These are phyloP conservation scores for Lactuca sativa DNA, from an alignment of 129 eudicot genomes.

Conservation along the genomic window DNA sequence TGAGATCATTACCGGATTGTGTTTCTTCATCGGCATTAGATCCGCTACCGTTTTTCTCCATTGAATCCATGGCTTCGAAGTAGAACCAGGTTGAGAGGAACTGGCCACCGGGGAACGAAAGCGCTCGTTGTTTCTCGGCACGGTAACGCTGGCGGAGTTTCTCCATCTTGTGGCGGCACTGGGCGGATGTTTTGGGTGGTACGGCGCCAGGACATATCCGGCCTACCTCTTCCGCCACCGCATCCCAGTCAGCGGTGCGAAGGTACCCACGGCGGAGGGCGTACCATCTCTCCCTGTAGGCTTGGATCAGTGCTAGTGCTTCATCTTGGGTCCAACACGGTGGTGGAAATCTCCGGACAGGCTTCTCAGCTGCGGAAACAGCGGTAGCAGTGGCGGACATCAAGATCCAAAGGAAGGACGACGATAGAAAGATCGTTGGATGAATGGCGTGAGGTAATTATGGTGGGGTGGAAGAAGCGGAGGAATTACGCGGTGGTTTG, in stretches of 20 bases:
- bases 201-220: conserved; percentile 56
- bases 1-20: conserved; percentile 17
- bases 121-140: conserved; percentile 76
- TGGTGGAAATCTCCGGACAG: conserved; percentile 69
- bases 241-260: conserved; percentile 95
- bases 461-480: background rate
- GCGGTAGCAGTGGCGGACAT: conserved; percentile 31
- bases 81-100: conserved; percentile 75
- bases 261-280: conserved; percentile 93
- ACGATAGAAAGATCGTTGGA: background rate
- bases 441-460: background rate
- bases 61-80: conserved; percentile 82
- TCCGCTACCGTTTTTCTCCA: conserved; percentile 60
- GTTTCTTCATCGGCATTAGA: conserved; percentile 19
- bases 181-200: conserved; percentile 87
- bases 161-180: conserved; percentile 99
- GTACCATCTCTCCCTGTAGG: conserved; percentile 91
- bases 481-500: conserved; percentile 8
- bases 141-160: conserved; percentile 95
- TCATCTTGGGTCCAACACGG: conserved; percentile 97
- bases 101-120: conserved; percentile 56
- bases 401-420: background rate
- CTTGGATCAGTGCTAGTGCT: conserved; percentile 72
- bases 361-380: conserved; percentile 30
- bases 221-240: conserved; percentile 71